A percentile compares a stretch with the other conserved stretches of the same genome.
phyloP scores from a whole-genome alignment of 345 rosid species.

The Trapa incisa region DNA sequence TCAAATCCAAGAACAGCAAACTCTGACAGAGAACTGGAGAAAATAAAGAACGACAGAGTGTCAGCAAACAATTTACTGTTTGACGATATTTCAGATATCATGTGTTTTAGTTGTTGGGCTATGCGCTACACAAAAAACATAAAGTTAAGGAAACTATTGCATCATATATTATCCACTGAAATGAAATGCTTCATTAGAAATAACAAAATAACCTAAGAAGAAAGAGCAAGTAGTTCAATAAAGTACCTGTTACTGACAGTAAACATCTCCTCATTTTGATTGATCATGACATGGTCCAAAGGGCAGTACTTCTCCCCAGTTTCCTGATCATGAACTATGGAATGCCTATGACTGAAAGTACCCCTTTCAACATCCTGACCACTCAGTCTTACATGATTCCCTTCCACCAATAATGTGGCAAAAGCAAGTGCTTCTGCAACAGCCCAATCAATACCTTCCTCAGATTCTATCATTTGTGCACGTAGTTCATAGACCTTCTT shows the following conservation, averaged over 20 bases:
- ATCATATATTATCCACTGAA: background rate
- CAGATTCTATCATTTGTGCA: slow-evolving; percentile 16
- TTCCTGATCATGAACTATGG: slow-evolving; percentile 15
- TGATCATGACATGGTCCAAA: slow-evolving; percentile 14
- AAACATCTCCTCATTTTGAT: slow-evolving; percentile 19
- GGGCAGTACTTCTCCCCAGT: slow-evolving; percentile 15
- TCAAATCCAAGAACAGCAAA: slow-evolving; percentile 20
- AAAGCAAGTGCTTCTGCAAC: slow-evolving; percentile 19
- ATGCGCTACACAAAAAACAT: background rate
- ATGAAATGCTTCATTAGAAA: background rate
- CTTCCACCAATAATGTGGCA: slow-evolving; percentile 14
- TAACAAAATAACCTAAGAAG: background rate
- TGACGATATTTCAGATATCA: background rate
- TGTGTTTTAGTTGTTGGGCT: background rate
- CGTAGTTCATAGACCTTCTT: slow-evolving; percentile 17
- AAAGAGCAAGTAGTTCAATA: background rate
- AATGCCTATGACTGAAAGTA: slow-evolving; percentile 17
- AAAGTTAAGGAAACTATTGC: background rate
- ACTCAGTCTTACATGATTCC: slow-evolving; percentile 15
- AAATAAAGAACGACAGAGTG: background rate
- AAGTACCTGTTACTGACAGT: slow-evolving; percentile 17
- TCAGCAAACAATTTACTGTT: background rate
- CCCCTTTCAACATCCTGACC: slow-evolving; percentile 19
- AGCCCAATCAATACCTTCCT: slow-evolving; percentile 20
- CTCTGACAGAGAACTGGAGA: slow-evolving; percentile 12